Percentiles rank a stretch among this genome's conserved stretches.
Conservation (phyloP, 139 green algal species). For the Spirogloea muscicola region DNA sequence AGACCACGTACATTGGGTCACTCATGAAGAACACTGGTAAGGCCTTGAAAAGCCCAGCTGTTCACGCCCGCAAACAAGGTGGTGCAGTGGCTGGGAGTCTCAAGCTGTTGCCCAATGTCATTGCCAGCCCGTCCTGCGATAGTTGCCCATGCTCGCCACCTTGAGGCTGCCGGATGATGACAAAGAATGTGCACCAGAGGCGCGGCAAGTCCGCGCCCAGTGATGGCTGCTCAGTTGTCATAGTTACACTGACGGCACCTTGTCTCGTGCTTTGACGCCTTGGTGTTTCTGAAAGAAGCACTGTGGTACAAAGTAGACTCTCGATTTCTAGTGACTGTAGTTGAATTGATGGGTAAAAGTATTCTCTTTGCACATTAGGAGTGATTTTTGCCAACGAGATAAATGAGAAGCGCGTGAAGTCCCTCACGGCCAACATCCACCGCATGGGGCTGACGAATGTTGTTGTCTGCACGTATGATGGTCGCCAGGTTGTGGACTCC, state of each 20-base stretch:
- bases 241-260: conserved; percentile 31
- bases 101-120: no score
- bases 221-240: no score
- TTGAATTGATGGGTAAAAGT: background rate
- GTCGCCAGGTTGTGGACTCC: conserved; percentile 52
- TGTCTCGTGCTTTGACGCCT: background rate
- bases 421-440: conserved; percentile 86
- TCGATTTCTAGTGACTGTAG: background rate
- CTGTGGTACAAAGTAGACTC: background rate
- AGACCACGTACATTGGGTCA: conserved; percentile 93
- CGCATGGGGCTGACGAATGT: conserved; percentile 93
- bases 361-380: conserved; percentile 47
- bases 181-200: no score
- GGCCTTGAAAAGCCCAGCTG: no score
- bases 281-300: no score
- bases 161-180: no score
- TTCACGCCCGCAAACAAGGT: no score
- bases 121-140: no score
- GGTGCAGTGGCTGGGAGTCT: no score
- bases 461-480: conserved; percentile 93
- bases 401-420: conserved; percentile 85
- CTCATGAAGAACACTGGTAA: conserved; percentile 90
- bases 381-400: conserved; percentile 96
- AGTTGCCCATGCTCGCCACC: no score
- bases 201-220: no score